Base-by-base conservation (phyloP, 2,329 filamentous ascomycete genomes). In the Diplocarpon rosae region DNA sequence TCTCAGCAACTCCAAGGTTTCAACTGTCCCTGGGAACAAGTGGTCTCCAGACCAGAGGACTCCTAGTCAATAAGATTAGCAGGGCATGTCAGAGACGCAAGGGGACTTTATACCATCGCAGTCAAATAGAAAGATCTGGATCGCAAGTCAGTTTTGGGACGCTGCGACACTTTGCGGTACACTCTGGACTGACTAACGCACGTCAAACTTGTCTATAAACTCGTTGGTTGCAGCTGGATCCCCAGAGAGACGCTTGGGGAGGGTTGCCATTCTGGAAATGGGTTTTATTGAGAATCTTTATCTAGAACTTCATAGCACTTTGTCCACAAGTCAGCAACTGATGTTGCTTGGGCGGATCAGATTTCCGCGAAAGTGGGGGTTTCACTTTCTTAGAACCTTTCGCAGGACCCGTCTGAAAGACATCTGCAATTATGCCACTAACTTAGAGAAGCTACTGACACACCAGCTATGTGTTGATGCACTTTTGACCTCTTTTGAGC, bases 41-140 rank as follows among this genome's bases (percentile, higher is more conserved):
- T 90, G 82, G 61, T 95, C 87, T 39, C 92, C 92, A 13, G 89
- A 95, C 92, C 92, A 98, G 48, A 98, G 71, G 31, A 98, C 92
- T 61, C 90, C 89, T 94, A 39, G 15, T 24, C 37, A 42, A 24
- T 39, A 13, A 39, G 17, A 45, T 59, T 30, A 61, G 54, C 11
- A 15, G 14, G 14, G 40, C 30, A 7, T 30, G 13, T 46, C 28
- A 14, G 37, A 42, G 27, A n/a, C 28, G 34, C n/a, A 20, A 37
- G 34, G 36, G 17, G 14, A 31, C 40, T 35, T 41, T 28, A 61
- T 71, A 94, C 90, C 92, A 77, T 98, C 92, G 67, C 92, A 98
- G 63, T 98, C 92, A 59, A 98, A 86, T 11, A 98, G 71, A 61
- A 98, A 96, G 30, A 85, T 80, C 87, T 94, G 46, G 48, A 37